These are phyloP conservation scores for Trichosporon sp. DNA, from an alignment of 1,284 basidiomycete genomes.

Conservation along the genomic window DNA sequence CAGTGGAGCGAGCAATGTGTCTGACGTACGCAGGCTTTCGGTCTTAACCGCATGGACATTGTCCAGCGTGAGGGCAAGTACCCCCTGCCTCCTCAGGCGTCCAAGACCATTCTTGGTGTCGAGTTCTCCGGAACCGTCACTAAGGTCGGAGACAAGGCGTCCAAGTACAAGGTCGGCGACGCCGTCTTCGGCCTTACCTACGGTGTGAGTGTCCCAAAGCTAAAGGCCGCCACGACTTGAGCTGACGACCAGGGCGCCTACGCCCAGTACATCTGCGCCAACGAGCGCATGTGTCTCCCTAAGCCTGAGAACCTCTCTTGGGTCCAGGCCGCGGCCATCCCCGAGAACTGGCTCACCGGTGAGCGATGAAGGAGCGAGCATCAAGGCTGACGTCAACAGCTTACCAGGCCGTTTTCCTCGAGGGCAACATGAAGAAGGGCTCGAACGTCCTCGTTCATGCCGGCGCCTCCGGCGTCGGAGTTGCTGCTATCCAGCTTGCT, in stretches of 20 bases:
- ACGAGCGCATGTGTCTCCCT: slow-evolving; percentile 63
- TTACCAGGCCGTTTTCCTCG: slow-evolving; percentile 72
- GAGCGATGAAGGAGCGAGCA: slow-evolving; percentile 20
- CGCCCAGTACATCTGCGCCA: slow-evolving; percentile 76
- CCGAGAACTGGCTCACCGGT: slow-evolving; percentile 84
- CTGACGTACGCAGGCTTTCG: slow-evolving; percentile 58
- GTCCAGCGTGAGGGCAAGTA: slow-evolving; percentile 68
- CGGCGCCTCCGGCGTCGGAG: slow-evolving; percentile 82
- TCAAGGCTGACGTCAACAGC: slow-evolving; percentile 52
- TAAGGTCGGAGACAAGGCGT: slow-evolving; percentile 57
- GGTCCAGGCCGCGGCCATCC: slow-evolving; percentile 77
- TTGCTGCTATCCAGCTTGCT: slow-evolving; percentile 86
- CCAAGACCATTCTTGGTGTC: slow-evolving; percentile 72
- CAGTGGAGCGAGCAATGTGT: neutral
- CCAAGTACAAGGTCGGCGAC: slow-evolving; percentile 66
- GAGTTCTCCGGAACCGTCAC: slow-evolving; percentile 78
- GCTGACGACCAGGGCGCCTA: slow-evolving; percentile 68
- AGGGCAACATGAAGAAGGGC: slow-evolving; percentile 64
- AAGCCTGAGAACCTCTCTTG: slow-evolving; percentile 75
- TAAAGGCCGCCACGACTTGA: neutral
- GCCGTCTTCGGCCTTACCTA: slow-evolving; percentile 74
- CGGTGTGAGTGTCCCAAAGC: slow-evolving; percentile 53
- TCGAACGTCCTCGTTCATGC: slow-evolving; percentile 83
- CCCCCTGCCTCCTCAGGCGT: slow-evolving; percentile 70
- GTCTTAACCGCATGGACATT: slow-evolving; percentile 84